Percentiles rank a stretch among this genome's conserved stretches.
phyloP scores from a whole-genome alignment of 345 rosid species.

The Eucalyptus marginata region DNA sequence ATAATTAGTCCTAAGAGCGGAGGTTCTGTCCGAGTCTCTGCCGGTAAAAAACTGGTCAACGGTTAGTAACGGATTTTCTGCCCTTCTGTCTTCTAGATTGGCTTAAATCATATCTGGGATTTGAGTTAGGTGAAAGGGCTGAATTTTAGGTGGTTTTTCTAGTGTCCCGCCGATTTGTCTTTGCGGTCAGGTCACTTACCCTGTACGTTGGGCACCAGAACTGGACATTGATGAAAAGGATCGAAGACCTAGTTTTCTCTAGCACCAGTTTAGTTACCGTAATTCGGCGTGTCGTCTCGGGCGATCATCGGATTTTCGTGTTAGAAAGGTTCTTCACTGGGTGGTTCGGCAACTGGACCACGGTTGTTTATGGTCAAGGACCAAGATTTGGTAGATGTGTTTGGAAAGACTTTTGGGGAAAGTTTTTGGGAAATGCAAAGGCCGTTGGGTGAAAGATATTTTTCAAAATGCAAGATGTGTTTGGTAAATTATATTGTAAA shows the following conservation, averaged over 20 bases:
- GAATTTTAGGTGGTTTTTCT: neutral
- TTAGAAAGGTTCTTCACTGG: neutral
- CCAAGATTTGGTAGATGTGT: neutral
- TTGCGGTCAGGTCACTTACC: neutral
- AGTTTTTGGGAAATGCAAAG: too few relatives aligned
- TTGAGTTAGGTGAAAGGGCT: neutral
- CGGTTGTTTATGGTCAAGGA: neutral
- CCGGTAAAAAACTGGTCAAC: neutral
- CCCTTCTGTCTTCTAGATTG: neutral
- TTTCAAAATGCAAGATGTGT: too few relatives aligned
- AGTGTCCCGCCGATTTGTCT: neutral
- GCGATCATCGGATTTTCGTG: neutral
- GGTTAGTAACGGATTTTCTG: too few relatives aligned
- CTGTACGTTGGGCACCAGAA: neutral
- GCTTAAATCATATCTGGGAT: neutral
- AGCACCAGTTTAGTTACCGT: neutral
- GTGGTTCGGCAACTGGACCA: neutral
- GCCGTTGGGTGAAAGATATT: too few relatives aligned
- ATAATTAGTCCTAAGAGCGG: neutral
- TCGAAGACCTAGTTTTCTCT: neutral
- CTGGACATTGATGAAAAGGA: neutral
- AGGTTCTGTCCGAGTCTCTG: neutral
- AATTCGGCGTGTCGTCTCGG: neutral
- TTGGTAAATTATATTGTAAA: too few relatives aligned
- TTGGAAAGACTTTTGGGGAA: too few relatives aligned